Conservation (phyloP, 805 yeast species). For the Pichia deserticola region DNA sequence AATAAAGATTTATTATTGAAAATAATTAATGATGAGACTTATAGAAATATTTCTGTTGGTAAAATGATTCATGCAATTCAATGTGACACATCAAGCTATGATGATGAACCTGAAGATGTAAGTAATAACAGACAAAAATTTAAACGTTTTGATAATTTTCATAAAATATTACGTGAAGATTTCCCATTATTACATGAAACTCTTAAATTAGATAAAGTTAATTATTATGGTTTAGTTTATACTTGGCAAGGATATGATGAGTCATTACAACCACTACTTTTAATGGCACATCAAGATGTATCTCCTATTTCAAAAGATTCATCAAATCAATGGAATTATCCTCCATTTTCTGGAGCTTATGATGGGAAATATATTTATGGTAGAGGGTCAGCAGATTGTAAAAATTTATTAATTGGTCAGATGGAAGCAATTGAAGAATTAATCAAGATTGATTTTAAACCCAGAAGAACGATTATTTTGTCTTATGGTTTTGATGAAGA, state of each 20-base stretch:
- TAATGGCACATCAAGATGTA: slow-evolving; percentile 45
- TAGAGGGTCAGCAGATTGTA: slow-evolving; percentile 37
- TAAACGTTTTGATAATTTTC: slow-evolving; percentile 28
- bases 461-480: slow-evolving; percentile 36
- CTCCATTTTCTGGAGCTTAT: slow-evolving; percentile 32
- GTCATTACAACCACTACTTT: slow-evolving; percentile 35
- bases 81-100: slow-evolving; percentile 58
- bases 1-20: slow-evolving; percentile 27
- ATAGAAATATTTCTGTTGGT: slow-evolving; percentile 33
- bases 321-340: slow-evolving; percentile 31
- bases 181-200: slow-evolving; percentile 34
- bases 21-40: slow-evolving; percentile 32
- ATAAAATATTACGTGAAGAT: slow-evolving; percentile 31
- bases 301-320: slow-evolving; percentile 42
- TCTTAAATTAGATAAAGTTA: slow-evolving; percentile 33
- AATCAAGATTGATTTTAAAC: slow-evolving; percentile 29
- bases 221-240: slow-evolving; percentile 38
- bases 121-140: slow-evolving; percentile 45
- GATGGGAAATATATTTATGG: slow-evolving; percentile 34
- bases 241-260: slow-evolving; percentile 36
- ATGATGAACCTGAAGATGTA: slow-evolving; percentile 39
- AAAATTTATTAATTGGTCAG: slow-evolving; percentile 36
- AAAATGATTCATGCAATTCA: slow-evolving; percentile 52
- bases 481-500: slow-evolving; percentile 49
- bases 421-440: slow-evolving; percentile 27